Base-by-base conservation (phyloP, 371 early-diverging fungal genomes). In the Mortierella sp. region DNA sequence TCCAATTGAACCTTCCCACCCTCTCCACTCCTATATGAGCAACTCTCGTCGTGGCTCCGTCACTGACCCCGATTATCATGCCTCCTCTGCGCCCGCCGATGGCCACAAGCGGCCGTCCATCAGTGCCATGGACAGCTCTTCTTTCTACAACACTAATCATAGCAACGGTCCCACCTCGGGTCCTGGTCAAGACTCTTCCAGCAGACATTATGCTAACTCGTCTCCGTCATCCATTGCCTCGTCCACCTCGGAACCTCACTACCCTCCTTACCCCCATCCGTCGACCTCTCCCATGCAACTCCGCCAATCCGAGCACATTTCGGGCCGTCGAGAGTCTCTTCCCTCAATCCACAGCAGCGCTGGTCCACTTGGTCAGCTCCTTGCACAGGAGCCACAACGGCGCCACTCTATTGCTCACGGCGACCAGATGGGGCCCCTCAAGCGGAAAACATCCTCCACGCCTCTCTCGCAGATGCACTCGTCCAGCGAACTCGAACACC, bases 371-470 rank as follows among this genome's bases (percentile, higher is more conserved):
- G 63, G 84, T 28, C 78, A 84, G 89, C 91, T 80, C 78, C 88
- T 78, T 84, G 78, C 84, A 2, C 84, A 84, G 58, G 84, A 84
- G n/a, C 84, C 89, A 13, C 91, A 91, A 73, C 75, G 93, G 52
- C 89, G 93, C 21, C 93, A 93, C 60, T 93, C 93, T 0, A 93
- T 93, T 74, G 92, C 92, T 0, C 88, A 89, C 9, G 87, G 90
- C n/a, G 91, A 91, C 60, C 76, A 78, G 79, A 28, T n/a, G 63
- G 80, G 75, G 0, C 87, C 78, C 14, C 63, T 82, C 71, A 89
- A 84, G 72, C 75, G 80, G 57, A 87, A 87, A 34, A 85, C 82
- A 0, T 79, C 83, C 42, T 72, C 72, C 14, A 84, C 83, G n/a
- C 81, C 81, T 13, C 73, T 89, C 11, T 90, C 90, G 54, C 87